Evolutionary conservation across 805 yeast genomes (phyloP).

Genomic region (Yamadazyma scolyti): DNA sequence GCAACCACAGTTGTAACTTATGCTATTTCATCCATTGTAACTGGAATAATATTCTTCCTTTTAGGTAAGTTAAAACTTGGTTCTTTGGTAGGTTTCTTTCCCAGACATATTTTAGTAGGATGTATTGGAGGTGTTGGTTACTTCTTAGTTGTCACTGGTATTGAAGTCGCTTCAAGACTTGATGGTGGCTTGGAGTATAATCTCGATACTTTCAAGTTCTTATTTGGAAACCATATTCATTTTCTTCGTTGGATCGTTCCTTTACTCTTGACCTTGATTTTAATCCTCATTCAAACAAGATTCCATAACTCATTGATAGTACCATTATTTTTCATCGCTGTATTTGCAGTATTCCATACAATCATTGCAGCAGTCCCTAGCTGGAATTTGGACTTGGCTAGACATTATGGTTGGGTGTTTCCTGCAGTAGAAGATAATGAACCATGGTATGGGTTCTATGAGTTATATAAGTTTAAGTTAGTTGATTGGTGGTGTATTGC

Average conservation of each 20-base stretch:
- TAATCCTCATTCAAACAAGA: conserved; percentile 57
- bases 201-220: conserved; percentile 47
- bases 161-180: conserved; percentile 83
- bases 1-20: conserved; percentile 87
- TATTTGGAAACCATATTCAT: conserved; percentile 38
- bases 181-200: conserved; percentile 72
- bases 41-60: conserved; percentile 75
- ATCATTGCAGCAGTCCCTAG: conserved; percentile 62
- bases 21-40: conserved; percentile 77
- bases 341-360: conserved; percentile 67
- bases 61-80: conserved; percentile 83
- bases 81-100: conserved; percentile 88
- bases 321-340: conserved; percentile 73
- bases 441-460: conserved; percentile 91
- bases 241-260: conserved; percentile 66
- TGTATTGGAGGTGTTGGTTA: conserved; percentile 99
- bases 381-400: conserved; percentile 57
- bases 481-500: conserved; percentile 75
- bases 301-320: conserved; percentile 65
- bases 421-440: conserved; percentile 56
- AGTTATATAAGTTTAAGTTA: conserved; percentile 59
- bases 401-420: conserved; percentile 85
- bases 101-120: conserved; percentile 92
- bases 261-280: conserved; percentile 52
- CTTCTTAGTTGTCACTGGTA: conserved; percentile 82